phyloP scores from a whole-genome alignment of 495 filamentous ascomycete genomes.

The Penicillium nucicola region DNA sequence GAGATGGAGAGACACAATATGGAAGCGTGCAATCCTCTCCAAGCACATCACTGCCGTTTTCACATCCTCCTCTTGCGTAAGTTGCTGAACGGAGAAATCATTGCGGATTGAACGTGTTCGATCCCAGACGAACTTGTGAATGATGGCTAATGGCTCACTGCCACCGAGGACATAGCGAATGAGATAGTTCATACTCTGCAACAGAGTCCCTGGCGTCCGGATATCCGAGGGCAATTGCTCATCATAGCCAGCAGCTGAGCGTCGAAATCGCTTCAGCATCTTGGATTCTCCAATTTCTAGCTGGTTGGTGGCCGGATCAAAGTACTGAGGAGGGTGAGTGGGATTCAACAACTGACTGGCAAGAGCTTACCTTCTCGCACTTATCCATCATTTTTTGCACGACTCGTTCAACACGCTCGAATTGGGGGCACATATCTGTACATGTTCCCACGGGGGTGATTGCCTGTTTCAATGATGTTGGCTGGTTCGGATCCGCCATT shows the following conservation, averaged over 20 bases:
- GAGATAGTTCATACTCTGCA: constrained; percentile 78
- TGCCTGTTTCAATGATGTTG: constrained; percentile 73
- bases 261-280: constrained; percentile 83
- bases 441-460: constrained; percentile 87
- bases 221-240: constrained; percentile 90
- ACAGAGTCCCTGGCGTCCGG: constrained; percentile 70
- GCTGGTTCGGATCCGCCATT: constrained; percentile 87
- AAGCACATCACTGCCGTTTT: constrained; percentile 72
- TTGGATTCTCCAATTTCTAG: constrained; percentile 48
- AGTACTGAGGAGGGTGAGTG: constrained; percentile 26
- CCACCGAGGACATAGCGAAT: constrained; percentile 69
- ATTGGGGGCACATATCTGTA: constrained; percentile 91
- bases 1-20: constrained; percentile 83
- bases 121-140: constrained; percentile 93
- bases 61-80: constrained; percentile 65
- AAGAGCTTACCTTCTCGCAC: constrained; percentile 50
- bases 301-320: constrained; percentile 34
- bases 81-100: constrained; percentile 88
- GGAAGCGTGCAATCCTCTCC: constrained; percentile 87
- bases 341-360: not conserved
- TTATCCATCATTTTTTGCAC: constrained; percentile 62
- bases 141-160: constrained; percentile 57
- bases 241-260: constrained; percentile 90
- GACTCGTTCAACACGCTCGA: constrained; percentile 77
- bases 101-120: constrained; percentile 87